Base-by-base conservation (phyloP, 371 early-diverging fungal genomes). In the Quaeritorhiza haematococci region DNA sequence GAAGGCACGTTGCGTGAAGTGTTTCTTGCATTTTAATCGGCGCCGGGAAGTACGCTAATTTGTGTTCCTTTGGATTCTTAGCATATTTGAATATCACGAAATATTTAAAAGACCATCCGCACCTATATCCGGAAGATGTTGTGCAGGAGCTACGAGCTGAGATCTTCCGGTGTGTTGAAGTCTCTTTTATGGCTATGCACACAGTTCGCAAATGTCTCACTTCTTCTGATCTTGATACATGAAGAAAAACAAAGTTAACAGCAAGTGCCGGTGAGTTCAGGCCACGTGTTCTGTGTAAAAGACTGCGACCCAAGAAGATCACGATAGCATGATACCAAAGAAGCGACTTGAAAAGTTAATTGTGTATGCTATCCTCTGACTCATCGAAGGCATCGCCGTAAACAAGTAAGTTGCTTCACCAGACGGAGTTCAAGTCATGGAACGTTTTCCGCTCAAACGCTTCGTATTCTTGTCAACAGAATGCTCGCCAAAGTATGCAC, bases 81-180 rank as follows among this genome's bases (percentile, higher is more conserved):
- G 66, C 85, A 10, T 84, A 79, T 48, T 53, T 86, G 41, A 81
- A 87, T 42, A 49, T 87, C 45, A 85, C 86, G 6, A 64, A 80
- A 49, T 80, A 80, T 49, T 43, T 80, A 10, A 43, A 62, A 6
- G 59, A 61, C 19, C 60, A 67, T 28, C 62, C 75, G n/a, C 71
- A 72, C 8, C 56, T 67, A 57, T 68, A 71, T 3, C 73, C 84
- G 4, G 72, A 67, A 24, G 65, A 71, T 47, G 54, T 84, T 24
- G 83, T 82, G 0, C 47, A 74, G 41, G 67, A 78, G 62, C 78
- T 87, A 19, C 67, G 86, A 33, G 51, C 44, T 1, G 76, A 80
- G 57, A 85, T 87, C 5, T 71, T 72, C 41, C 59, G 74, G 59
- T 54, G 3, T 6, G 30, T n/a, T 8, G 7, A 30, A 28, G 30